Base-by-base conservation (phyloP, 202 grass and related monocot genomes). In the Setaria viridis region DNA sequence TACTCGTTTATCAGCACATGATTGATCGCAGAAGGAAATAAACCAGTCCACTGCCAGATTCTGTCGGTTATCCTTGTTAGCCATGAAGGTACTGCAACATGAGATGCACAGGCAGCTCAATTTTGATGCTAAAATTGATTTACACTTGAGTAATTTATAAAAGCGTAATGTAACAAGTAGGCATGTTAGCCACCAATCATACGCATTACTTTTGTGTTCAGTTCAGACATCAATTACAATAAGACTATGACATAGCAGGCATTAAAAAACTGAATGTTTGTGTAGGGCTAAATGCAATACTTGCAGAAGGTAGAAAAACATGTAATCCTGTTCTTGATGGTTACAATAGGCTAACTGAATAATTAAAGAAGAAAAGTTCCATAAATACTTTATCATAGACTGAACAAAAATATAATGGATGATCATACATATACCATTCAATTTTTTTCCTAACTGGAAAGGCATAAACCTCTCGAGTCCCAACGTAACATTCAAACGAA, bases 1-100 rank as follows among this genome's bases (percentile, higher is more conserved):
- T 99, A 99, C 82, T 95, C 91, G 75, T 99, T 95, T 62, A 99
- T 94, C 5, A 95, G 88, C 67, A 95, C 96, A 92, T 94, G 93
- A 80, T 95, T 99, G 66, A 95, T 92, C 45, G 91, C 74, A 63
- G 90, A 99, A 62, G 93, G 90, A 92, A 95, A 99, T 82, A 99
- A 92, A 21, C 86, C 70, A 2, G 86, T 94, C 76, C 91, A 92
- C 53, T 92, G 86, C 74, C 72, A 82, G 49, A 99, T 95, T 83
- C 82, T 93, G 14, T 83, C 65, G 6, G 93, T 99, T 91, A 95
- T 92, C 72, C 92, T 94, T 19, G 62, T 92, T 80, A 95, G 90
- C 93, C 96, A 98, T 74, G 84, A 73, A 82, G 93, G 96, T 43
- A 99, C 96, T 99, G 90, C 89, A 94, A 80, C 57, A 86, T 48